A percentile compares a stretch with the other conserved stretches of the same genome.
Evolutionary conservation across 2,329 filamentous ascomycete species (phyloP).

Genomic region (Talaromyces rugulosus): DNA sequence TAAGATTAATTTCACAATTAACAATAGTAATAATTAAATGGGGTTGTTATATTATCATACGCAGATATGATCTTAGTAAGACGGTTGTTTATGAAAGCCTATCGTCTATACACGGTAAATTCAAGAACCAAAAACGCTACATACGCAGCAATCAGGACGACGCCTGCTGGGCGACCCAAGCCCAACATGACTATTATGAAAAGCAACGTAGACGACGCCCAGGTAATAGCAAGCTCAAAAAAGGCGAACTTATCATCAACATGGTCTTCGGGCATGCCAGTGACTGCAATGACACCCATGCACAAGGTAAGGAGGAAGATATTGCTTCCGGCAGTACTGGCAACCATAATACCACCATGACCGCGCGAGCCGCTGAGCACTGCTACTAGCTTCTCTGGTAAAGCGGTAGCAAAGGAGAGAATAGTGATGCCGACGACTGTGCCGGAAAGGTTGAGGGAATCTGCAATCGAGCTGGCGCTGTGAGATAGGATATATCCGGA

Average conservation of each 20-base stretch:
- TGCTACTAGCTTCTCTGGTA: conserved; percentile 52
- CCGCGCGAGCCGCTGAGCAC: conserved; percentile 46
- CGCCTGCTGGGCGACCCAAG: conserved; percentile 18
- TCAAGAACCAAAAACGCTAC: conserved; percentile 32
- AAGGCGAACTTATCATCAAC: conserved; percentile 16
- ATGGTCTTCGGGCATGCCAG: conserved; percentile 5
- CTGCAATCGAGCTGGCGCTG: conserved; percentile 38
- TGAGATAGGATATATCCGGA: conserved; percentile 49
- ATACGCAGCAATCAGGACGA: conserved; percentile 29
- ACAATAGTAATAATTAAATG: too few species aligned
- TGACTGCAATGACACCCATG: conserved; percentile 29
- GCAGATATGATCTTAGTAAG: too few species aligned
- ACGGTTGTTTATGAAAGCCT: background rate
- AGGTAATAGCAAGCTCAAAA: conserved; percentile 20
- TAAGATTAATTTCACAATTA: too few species aligned
- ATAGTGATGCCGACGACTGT: conserved; percentile 47
- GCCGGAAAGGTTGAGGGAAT: conserved; percentile 41
- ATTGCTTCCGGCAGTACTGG: conserved; percentile 52
- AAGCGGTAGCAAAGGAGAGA: conserved; percentile 50
- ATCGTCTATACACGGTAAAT: conserved; percentile 21
- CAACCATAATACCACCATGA: conserved; percentile 48
- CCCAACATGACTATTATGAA: conserved; percentile 2
- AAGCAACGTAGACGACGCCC: conserved; percentile 9
- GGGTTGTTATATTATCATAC: too few species aligned
- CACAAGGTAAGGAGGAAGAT: conserved; percentile 53